Evolutionary conservation across 73 alveolate genomes (phyloP).

Genomic region (Paramecium primaurelia): DNA sequence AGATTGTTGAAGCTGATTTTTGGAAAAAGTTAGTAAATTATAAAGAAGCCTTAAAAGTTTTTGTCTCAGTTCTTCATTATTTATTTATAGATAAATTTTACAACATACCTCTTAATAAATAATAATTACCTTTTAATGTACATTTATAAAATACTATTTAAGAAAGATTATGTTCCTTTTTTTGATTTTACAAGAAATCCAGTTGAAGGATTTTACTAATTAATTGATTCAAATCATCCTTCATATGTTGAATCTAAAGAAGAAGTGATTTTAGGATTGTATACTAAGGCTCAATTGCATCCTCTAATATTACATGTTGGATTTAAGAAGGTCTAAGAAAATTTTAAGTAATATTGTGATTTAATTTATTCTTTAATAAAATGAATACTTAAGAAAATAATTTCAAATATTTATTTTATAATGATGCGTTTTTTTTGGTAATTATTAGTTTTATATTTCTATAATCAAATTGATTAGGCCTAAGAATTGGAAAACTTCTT

Average conservation of each 20-base stretch:
- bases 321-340: slow-evolving; percentile 1
- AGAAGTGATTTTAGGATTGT: neutral
- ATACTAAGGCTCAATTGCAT: neutral
- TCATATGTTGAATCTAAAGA: neutral
- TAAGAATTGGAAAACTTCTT: neutral
- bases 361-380: neutral
- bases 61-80: neutral
- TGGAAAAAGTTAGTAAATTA: neutral
- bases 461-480: neutral
- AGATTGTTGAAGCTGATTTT: neutral
- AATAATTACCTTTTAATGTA: slow-evolving; percentile 4
- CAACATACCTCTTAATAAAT: neutral
- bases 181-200: neutral
- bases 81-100: neutral
- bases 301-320: neutral
- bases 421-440: neutral
- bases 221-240: neutral
- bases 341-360: neutral
- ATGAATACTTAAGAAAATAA: neutral
- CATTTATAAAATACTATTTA: neutral
- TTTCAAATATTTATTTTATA: neutral
- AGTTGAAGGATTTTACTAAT: neutral
- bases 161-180: neutral
- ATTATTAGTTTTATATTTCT: neutral
- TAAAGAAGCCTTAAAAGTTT: slow-evolving; percentile 20